Percentiles rank a stretch among this genome's conserved stretches.
These are phyloP conservation scores for Populus nigra DNA, from an alignment of 345 rosid genomes.

Conservation along the genomic window DNA sequence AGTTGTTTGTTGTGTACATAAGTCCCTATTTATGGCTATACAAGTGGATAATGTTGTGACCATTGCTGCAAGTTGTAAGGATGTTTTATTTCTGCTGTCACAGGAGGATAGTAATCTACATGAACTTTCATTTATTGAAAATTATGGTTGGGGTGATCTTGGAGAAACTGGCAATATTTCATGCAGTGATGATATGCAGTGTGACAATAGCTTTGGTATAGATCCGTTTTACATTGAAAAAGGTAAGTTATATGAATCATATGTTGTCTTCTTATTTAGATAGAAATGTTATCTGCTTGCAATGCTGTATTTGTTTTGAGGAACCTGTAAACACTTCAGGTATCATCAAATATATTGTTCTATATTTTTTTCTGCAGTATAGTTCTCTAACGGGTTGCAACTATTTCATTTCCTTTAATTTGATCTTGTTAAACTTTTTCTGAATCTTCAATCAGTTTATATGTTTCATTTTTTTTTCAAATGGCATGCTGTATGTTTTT, in stretches of 20 bases:
- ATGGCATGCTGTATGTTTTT: background rate
- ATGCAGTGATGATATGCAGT: constrained; percentile 39
- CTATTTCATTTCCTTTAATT: background rate
- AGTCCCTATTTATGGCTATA: too few species aligned
- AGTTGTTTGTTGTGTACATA: too few species aligned
- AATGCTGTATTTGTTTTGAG: background rate
- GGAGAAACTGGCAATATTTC: constrained; percentile 30
- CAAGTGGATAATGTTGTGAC: too few species aligned
- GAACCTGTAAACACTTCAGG: background rate
- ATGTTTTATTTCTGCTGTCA: constrained; percentile 15
- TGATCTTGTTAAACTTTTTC: background rate
- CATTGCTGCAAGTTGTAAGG: background rate
- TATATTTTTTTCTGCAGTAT: background rate
- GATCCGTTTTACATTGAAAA: constrained; percentile 71
- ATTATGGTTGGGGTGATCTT: constrained; percentile 79
- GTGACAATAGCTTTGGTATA: constrained; percentile 59
- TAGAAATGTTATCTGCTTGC: background rate
- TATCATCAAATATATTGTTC: background rate
- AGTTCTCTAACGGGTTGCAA: background rate
- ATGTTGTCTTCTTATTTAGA: background rate
- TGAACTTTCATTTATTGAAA: constrained; percentile 55
- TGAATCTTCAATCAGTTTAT: background rate
- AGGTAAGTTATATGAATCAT: constrained; percentile 41
- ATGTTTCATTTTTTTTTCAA: background rate
- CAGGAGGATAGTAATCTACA: constrained; percentile 41